Evolutionary conservation across 805 yeast species (phyloP).

Genomic region (Candida glaebosa): DNA sequence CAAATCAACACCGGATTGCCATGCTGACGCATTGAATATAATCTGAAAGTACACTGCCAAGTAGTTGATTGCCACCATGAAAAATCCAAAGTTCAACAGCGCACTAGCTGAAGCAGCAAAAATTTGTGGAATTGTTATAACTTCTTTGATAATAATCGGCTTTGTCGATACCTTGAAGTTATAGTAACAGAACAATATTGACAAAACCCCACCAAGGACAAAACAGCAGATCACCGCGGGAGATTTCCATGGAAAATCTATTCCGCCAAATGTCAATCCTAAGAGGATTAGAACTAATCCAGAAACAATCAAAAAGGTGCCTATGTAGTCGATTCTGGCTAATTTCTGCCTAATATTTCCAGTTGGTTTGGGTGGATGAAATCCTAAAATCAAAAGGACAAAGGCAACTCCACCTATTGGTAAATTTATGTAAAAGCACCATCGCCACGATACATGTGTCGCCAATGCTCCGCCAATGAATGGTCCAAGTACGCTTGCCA

Average conservation of each 20-base stretch:
- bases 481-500: conserved; percentile 59
- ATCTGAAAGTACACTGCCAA: conserved; percentile 40
- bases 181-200: conserved; percentile 34
- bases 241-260: conserved; percentile 50
- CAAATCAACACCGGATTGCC: conserved; percentile 35
- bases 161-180: conserved; percentile 39
- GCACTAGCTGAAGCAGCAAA: conserved; percentile 35
- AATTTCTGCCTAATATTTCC: conserved; percentile 38
- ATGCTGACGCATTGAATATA: conserved; percentile 30
- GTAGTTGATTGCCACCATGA: conserved; percentile 34
- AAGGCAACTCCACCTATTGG: conserved; percentile 59
- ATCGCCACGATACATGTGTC: conserved; percentile 61
- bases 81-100: conserved; percentile 33
- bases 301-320: conserved; percentile 40
- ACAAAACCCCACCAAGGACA: conserved; percentile 40
- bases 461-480: conserved; percentile 66
- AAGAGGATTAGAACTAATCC: conserved; percentile 44
- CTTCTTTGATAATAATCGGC: conserved; percentile 46
- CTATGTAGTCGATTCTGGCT: conserved; percentile 45
- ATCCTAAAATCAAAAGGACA: conserved; percentile 32
- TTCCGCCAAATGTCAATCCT: conserved; percentile 56
- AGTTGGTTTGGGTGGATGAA: conserved; percentile 46
- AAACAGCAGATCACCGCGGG: conserved; percentile 50
- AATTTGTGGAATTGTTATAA: conserved; percentile 35
- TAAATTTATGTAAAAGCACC: conserved; percentile 71